Evolutionary conservation across 169 alveolate genomes (phyloP), one percentile per base, ranked within the genome.

Genomic region (Plasmodium inui): DNA sequence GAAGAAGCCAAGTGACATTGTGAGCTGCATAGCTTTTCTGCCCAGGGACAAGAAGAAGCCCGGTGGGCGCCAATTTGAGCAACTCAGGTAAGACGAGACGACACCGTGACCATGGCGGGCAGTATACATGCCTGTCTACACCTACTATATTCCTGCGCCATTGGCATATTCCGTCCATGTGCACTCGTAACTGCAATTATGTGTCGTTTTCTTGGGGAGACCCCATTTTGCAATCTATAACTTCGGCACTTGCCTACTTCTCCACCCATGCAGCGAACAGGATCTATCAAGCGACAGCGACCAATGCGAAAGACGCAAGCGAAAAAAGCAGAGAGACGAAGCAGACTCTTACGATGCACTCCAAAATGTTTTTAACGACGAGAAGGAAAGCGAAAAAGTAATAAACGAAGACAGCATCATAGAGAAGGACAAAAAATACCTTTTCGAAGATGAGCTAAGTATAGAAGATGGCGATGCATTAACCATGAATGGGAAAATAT

Each of bases 361-460:
- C 1, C 41, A 73, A 28, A 53, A 50, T 2, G 57, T 85, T 50
- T 85, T 85, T 74, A 73, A 85, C 8, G 84, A 85, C 37, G 84
- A 85, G 34, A 72, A 12, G 30, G 55, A 85, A 74, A 46, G 22
- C 79, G 55, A 74, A 71, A 85, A 85, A 32, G 19, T 50, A 28
- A 85, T 85, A 67, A 30, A 19, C 0, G 80, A 74, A 73, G 93
- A 85, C 32, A 26, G 3, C 10, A 28, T 85, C 39, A 85, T 85
- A 73, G 46, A 82, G 19, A 46, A 28, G 41, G 37, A 50, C 39
- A 72, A 85, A 32, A 85, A 85, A 32, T 85, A 85, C 61, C 9
- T 85, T n/a, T 85, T 73, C 71, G 94, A 88, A 39, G 94, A 88
- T 88, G 94, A 88, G 46, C 32, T 88, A 19, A 55, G 41, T 61